These are phyloP conservation scores for Diversispora eburnea DNA, from an alignment of 192 early-diverging fungal genomes.

Conservation along the genomic window DNA sequence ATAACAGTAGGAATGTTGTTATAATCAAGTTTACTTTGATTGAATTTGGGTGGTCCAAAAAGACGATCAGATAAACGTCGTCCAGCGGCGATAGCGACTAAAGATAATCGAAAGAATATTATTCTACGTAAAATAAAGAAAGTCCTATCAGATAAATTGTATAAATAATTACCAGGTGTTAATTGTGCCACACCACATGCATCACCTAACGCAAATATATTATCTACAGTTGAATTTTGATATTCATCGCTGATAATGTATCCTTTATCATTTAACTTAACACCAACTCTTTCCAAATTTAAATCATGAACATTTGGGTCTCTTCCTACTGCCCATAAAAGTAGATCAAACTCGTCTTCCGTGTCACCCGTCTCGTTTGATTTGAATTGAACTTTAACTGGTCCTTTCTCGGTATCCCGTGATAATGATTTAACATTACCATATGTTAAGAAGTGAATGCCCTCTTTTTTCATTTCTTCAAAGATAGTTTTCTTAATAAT, in stretches of 20 bases:
- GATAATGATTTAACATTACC: constrained; percentile 60
- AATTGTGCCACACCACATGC: constrained; percentile 88
- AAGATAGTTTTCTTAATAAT: constrained; percentile 78
- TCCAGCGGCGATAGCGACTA: constrained; percentile 94
- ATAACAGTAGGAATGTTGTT: constrained; percentile 92
- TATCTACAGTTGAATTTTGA: constrained; percentile 70
- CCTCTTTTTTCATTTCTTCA: constrained; percentile 69
- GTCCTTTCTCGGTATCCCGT: constrained; percentile 49
- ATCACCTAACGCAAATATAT: constrained; percentile 91
- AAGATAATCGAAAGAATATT: neutral
- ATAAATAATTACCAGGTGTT: constrained; percentile 67
- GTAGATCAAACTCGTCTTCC: constrained; percentile 69
- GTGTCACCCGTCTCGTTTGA: constrained; percentile 36
- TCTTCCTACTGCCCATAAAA: constrained; percentile 92
- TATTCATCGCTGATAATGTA: constrained; percentile 82
- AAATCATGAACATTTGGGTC: constrained; percentile 70
- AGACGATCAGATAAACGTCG: constrained; percentile 85
- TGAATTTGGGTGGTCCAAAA: constrained; percentile 75
- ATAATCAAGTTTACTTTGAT: constrained; percentile 83
- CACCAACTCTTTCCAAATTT: constrained; percentile 60
- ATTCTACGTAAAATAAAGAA: neutral
- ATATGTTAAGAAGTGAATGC: constrained; percentile 76
- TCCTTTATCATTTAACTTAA: constrained; percentile 63
- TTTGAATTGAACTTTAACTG: constrained; percentile 52
- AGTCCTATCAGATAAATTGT: neutral